Percentiles rank a stretch among this genome's conserved stretches.
Evolutionary conservation across 768 basidiomycete species (phyloP).

Genomic region (Coprinopsis sp.): DNA sequence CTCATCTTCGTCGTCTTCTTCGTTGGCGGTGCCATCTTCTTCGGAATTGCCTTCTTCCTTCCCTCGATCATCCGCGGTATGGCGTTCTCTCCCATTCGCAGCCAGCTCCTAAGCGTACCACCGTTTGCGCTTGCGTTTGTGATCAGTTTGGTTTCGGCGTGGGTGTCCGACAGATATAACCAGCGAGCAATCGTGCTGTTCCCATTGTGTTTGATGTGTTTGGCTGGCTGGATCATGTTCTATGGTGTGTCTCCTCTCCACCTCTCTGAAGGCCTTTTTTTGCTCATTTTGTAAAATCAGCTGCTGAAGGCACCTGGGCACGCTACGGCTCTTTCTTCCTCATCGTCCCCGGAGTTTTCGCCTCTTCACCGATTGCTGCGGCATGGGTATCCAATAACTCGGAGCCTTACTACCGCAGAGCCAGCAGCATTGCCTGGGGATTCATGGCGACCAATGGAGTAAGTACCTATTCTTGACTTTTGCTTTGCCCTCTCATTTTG

Average conservation of each 20-base stretch:
- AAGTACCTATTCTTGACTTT: slow-evolving; percentile 5
- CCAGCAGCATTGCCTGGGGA: slow-evolving; percentile 30
- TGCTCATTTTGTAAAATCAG: slow-evolving; percentile 9
- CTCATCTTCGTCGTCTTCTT: slow-evolving; percentile 31
- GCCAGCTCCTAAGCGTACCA: slow-evolving; percentile 34
- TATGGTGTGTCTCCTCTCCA: slow-evolving; percentile 18
- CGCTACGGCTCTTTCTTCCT: slow-evolving; percentile 32
- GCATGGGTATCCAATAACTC: slow-evolving; percentile 38
- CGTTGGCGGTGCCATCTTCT: slow-evolving; percentile 30
- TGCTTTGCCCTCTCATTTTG: too few relatives aligned
- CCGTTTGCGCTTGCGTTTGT: slow-evolving; percentile 37
- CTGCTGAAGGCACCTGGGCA: slow-evolving; percentile 19
- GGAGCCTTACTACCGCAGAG: slow-evolving; percentile 33
- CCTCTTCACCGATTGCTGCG: slow-evolving; percentile 21
- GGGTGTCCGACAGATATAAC: slow-evolving; percentile 23
- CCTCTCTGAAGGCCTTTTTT: neutral
- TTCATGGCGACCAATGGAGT: slow-evolving; percentile 33
- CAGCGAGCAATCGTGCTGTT: slow-evolving; percentile 23
- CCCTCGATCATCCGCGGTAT: slow-evolving; percentile 36
- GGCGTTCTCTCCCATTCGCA: slow-evolving; percentile 26
- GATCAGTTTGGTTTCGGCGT: slow-evolving; percentile 21
- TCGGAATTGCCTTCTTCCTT: slow-evolving; percentile 32
- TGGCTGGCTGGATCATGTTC: slow-evolving; percentile 29
- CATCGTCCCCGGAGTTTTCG: slow-evolving; percentile 31
- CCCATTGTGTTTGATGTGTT: slow-evolving; percentile 17